Evolutionary conservation across 2,329 filamentous ascomycete species (phyloP).

Genomic region (Penicillium fuscoglaucum): DNA sequence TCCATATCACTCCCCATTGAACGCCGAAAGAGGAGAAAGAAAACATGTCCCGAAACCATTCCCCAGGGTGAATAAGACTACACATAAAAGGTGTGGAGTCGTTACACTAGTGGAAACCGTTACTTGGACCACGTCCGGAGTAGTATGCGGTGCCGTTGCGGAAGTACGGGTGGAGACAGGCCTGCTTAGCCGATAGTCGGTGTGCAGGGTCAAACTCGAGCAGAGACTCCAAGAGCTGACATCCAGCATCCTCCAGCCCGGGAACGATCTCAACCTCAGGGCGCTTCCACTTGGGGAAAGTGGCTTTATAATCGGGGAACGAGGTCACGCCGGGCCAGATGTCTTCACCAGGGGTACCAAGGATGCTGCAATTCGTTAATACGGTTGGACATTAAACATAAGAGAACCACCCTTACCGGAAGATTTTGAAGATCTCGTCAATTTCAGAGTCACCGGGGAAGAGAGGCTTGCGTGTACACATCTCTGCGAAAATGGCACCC

Average conservation of each 20-base stretch:
- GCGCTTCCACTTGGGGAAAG: conserved; percentile 86
- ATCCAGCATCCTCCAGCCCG: conserved; percentile 65
- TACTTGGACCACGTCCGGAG: conserved; percentile 44
- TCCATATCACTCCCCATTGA: conserved; percentile 32
- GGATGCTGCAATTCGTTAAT: conserved; percentile 52
- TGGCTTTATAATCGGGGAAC: conserved; percentile 89
- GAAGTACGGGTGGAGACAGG: conserved; percentile 83
- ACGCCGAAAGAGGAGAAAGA: conserved; percentile 36
- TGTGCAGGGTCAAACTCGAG: conserved; percentile 85
- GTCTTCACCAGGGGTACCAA: conserved; percentile 80
- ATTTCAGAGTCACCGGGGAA: conserved; percentile 93
- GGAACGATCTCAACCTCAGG: conserved; percentile 68
- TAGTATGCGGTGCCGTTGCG: conserved; percentile 52
- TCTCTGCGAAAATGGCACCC: conserved; percentile 92
- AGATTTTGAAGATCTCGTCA: conserved; percentile 93
- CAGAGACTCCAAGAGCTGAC: conserved; percentile 60
- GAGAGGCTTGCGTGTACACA: conserved; percentile 89
- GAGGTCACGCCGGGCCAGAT: conserved; percentile 91
- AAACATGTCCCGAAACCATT: conserved; percentile 10
- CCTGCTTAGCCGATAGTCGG: conserved; percentile 85
- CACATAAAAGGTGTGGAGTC: conserved; percentile 14
- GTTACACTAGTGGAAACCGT: conserved; percentile 41
- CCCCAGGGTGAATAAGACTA: conserved; percentile 19
- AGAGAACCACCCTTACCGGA: conserved; percentile 63
- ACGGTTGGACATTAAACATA: background rate